Evolutionary conservation across 371 early-diverging fungal genomes (phyloP), one percentile per base, ranked within the genome.

Genomic region (Rhizomucor pusillus): DNA sequence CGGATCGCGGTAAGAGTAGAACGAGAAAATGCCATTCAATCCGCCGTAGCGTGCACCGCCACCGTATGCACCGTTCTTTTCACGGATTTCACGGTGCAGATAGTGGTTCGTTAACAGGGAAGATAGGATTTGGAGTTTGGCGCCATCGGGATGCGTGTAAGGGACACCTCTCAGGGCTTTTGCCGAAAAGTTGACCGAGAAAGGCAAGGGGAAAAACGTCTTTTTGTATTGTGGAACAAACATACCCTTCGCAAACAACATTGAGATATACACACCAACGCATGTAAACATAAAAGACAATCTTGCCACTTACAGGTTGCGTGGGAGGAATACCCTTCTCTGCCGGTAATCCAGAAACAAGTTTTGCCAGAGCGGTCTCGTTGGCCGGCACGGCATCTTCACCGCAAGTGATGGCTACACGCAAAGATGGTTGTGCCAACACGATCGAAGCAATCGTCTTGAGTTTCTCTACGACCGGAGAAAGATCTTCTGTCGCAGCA

Each of bases 61-160:
- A 14, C 96, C 97, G 69, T 98, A 98, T 6, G 98, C 98, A 29
- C 98, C 98, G 58, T 92, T 92, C 82, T 91, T 93, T 66, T 97
- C 98, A 59, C 98, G 88, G 41, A 97, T 90, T 70, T 96, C 95
- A 22, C 90, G 87, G 68, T 97, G 98, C 22, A 96, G 71, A 71
- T 80, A 94, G 53, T 90, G 80, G 59, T 81, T 81, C 6, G 94
- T 90, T 79, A 95, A 77, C 13, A 96, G 69, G 4, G 90, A 89
- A 0, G 91, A 86, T 5, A 95, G 67, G 5, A 93, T 74, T 55
- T 89, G 89, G 29, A 93, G 80, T 53, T 81, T 80, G 23, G 90
- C 81, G 12, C 90, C 84, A 66, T 95, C 96, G 0, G 73, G 64
- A 57, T 93, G 91, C 36, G 84, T 85, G 59, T 91, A 94, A 18